Conservation (phyloP, 164 flowering plant species). For the Akebia trifoliata region DNA sequence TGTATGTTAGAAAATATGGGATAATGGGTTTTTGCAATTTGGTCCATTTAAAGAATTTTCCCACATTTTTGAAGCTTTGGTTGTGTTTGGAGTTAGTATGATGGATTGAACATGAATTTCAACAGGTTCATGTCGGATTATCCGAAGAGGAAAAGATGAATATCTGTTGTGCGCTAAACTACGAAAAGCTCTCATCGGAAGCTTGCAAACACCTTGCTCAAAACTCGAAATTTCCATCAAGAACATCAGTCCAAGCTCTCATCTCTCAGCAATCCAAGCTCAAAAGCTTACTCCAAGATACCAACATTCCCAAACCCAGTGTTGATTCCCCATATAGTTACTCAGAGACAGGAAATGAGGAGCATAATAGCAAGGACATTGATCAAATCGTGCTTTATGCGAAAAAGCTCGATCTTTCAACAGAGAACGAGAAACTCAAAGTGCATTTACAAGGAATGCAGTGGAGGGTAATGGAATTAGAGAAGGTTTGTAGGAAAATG, state of each 20-base stretch:
- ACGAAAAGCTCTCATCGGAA: slow-evolving; percentile 52
- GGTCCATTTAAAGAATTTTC: neutral
- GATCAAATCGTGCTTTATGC: slow-evolving; percentile 53
- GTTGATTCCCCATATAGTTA: slow-evolving; percentile 19
- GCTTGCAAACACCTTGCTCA: slow-evolving; percentile 35
- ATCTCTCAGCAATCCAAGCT: slow-evolving; percentile 46
- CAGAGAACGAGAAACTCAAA: slow-evolving; percentile 51
- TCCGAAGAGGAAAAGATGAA: slow-evolving; percentile 43
- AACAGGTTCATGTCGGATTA: slow-evolving; percentile 57
- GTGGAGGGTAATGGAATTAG: slow-evolving; percentile 81
- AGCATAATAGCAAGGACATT: slow-evolving; percentile 14
- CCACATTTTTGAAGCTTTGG: neutral
- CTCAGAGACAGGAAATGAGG: slow-evolving; percentile 15
- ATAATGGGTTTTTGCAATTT: too few species aligned
- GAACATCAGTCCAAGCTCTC: slow-evolving; percentile 37
- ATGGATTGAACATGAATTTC: slow-evolving; percentile 4
- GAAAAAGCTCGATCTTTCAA: slow-evolving; percentile 32
- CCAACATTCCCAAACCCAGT: slow-evolving; percentile 14
- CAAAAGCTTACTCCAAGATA: slow-evolving; percentile 40
- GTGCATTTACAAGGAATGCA: slow-evolving; percentile 81
- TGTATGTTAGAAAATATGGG: too few species aligned
- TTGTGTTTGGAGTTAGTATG: neutral
- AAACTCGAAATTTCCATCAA: slow-evolving; percentile 48
- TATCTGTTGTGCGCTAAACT: slow-evolving; percentile 42
- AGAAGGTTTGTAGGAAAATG: slow-evolving; percentile 73